Evolutionary conservation across 192 early-diverging fungal species (phyloP).

Genomic region (Backusella tarrabulga): DNA sequence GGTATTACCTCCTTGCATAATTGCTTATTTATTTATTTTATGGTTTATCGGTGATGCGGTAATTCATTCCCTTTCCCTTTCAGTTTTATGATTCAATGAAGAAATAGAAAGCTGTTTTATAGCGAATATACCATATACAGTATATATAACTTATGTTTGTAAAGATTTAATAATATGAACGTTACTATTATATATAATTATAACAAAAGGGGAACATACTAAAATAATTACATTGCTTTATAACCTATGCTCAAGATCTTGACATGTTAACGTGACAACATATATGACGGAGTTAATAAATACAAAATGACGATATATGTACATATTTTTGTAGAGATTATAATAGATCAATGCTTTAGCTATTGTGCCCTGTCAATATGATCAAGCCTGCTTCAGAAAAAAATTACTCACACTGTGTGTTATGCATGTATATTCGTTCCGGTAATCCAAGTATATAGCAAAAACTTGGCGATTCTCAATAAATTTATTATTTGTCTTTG

Average conservation of each 20-base stretch:
- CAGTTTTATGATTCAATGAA: too few relatives aligned
- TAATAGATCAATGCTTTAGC: background rate
- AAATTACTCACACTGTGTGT: background rate
- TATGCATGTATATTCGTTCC: background rate
- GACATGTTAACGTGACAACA: constrained; percentile 2
- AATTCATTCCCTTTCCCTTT: too few relatives aligned
- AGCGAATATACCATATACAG: too few relatives aligned
- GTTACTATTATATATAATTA: background rate
- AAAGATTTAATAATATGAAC: background rate
- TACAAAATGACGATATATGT: background rate
- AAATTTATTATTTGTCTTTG: background rate
- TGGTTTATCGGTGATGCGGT: background rate
- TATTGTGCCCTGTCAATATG: background rate
- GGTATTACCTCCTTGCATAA: background rate
- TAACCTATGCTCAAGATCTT: background rate
- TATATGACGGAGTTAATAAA: background rate
- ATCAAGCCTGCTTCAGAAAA: background rate
- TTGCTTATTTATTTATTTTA: background rate
- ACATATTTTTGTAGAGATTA: background rate
- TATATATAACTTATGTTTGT: background rate
- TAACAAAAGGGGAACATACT: background rate
- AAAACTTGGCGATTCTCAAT: background rate
- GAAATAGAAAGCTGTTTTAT: too few relatives aligned
- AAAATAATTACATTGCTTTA: background rate
- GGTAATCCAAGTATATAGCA: background rate